These are phyloP conservation scores for Globisporangium echinulatum DNA, from an alignment of 352 stramenopile genomes.

Conservation along the genomic window DNA sequence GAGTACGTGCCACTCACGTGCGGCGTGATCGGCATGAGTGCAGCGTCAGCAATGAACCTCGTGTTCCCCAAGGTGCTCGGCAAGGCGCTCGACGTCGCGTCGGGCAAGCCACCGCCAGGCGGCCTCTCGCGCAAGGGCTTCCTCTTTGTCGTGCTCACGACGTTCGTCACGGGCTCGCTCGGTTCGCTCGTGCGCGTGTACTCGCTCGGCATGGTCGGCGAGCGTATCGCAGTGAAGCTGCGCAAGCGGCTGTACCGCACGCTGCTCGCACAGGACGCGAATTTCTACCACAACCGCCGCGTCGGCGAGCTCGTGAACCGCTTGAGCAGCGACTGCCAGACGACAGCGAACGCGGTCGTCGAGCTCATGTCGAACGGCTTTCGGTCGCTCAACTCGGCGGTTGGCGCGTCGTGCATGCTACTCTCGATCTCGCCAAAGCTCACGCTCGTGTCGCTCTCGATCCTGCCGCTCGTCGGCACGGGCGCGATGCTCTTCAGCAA, in stretches of 20 bases:
- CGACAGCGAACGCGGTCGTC: constrained; percentile 85
- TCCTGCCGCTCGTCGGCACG: constrained; percentile 70
- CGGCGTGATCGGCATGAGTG: constrained; percentile 73
- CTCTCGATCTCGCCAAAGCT: constrained; percentile 86
- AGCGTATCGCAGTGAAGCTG: constrained; percentile 78
- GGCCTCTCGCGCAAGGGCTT: constrained; percentile 82
- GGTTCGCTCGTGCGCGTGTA: constrained; percentile 87
- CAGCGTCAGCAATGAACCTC: constrained; percentile 85
- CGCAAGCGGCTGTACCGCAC: constrained; percentile 68
- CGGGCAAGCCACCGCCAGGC: constrained; percentile 58
- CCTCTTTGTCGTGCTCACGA: constrained; percentile 74
- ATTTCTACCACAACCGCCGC: constrained; percentile 79
- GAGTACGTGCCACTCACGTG: constrained; percentile 59
- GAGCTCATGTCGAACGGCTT: constrained; percentile 84
- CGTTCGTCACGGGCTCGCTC: constrained; percentile 78
- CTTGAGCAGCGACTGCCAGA: constrained; percentile 82
- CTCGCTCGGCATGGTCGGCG: constrained; percentile 83
- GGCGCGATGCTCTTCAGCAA: constrained; percentile 83
- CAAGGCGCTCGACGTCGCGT: constrained; percentile 82
- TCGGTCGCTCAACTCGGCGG: constrained; percentile 82
- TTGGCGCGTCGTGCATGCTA: constrained; percentile 86
- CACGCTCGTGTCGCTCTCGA: constrained; percentile 82
- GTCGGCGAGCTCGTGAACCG: constrained; percentile 84
- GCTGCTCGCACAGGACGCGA: constrained; percentile 74
- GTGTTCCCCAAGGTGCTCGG: constrained; percentile 87